Evolutionary conservation across 441 rosid species (phyloP), one percentile per base, ranked within the genome.

Genomic region (Metrosideros polymorpha): DNA sequence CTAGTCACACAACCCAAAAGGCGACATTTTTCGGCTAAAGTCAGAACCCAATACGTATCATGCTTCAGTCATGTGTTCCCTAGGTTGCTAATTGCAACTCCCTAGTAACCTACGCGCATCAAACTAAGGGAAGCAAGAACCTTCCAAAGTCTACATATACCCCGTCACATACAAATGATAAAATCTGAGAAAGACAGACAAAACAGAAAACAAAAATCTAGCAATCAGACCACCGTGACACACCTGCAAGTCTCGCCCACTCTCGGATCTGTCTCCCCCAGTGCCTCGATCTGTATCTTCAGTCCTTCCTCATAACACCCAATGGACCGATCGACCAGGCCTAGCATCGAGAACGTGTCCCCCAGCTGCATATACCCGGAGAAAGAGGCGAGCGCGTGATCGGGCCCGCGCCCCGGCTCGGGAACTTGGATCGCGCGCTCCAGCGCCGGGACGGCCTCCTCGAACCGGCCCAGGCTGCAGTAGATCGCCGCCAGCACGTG

Each of bases 171-270:
- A 13, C 47, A 30, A 12, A 39, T 35, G 42, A 17, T 25, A 43
- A 8, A 54, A 76, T 56, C 59, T 50, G 13, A 77, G 39, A 82
- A 29, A 18, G 82, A 59, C 27, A 55, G 27, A 35, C 54, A 29
- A 50, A 47, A 79, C 27, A 10, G 53, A 42, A 82, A 32, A 82
- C 75, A 49, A 9, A 24, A 19, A 82, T 25, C 32, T 13, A 86
- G 43, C 75, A 57, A 66, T 63, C 7, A 32, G 19, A 32, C 43
- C 43, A 32, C 43, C 25, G 82, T 30, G 32, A 82, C 47, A 75
- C 55, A 98, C 99, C 99, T 95, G 99, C 98, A 98, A 91, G 99
- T 98, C 92, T 98, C 99, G 59, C 98, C 99, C 82, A 98, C 99
- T 88, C 99, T 91, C 42, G 98, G 95, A 94, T 96, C 99, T 2